Evolutionary conservation across 768 basidiomycete species (phyloP).

Genomic region (Macrolepiota albuminosa): DNA sequence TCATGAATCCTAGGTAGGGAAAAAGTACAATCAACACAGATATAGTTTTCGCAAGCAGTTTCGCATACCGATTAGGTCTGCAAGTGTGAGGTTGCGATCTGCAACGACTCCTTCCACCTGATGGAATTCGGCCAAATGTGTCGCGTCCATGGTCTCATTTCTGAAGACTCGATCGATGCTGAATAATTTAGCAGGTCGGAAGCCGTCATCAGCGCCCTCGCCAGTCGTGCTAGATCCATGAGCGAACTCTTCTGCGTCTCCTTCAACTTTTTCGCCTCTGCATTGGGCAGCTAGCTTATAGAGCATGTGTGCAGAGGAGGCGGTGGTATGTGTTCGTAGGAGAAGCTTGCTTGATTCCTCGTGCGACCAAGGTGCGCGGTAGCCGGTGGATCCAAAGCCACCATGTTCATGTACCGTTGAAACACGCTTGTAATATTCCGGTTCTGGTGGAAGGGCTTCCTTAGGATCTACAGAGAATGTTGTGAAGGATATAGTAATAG

Average conservation of each 20-base stretch:
- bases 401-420: constrained; percentile 81
- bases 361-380: constrained; percentile 92
- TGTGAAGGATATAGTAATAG: not conserved
- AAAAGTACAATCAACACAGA: not conserved
- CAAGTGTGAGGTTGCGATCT: constrained; percentile 86
- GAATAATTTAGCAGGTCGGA: constrained; percentile 91
- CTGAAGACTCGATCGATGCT: constrained; percentile 98
- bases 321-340: constrained; percentile 95
- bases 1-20: constrained; percentile 83
- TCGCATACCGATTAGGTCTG: constrained; percentile 84
- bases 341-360: constrained; percentile 91
- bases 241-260: constrained; percentile 37
- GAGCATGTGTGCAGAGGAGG: constrained; percentile 90
- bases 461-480: constrained; percentile 58
- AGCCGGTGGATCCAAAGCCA: constrained; percentile 90
- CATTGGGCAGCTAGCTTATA: constrained; percentile 88
- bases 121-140: constrained; percentile 98
- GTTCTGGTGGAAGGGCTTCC: constrained; percentile 66
- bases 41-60: not conserved
- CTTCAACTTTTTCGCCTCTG: constrained; percentile 50
- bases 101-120: constrained; percentile 99
- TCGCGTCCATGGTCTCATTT: constrained; percentile 98
- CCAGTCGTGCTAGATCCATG: constrained; percentile 31
- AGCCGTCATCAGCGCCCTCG: constrained; percentile 56
- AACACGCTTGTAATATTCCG: constrained; percentile 83